Conservation (phyloP, 2,329 filamentous ascomycete species). For the Beauveria asiatica region DNA sequence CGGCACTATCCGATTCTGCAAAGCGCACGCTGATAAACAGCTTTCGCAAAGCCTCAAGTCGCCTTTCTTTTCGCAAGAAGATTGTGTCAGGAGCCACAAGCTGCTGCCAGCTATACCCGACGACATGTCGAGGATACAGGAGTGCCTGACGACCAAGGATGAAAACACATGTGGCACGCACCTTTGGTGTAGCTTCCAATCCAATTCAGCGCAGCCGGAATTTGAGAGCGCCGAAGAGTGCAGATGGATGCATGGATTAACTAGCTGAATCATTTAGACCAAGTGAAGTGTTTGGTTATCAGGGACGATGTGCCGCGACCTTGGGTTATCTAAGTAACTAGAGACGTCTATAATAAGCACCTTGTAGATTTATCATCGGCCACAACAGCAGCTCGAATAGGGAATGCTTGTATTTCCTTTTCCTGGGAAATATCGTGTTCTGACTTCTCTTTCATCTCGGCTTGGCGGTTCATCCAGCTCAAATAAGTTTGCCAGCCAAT, state of each 20-base stretch:
- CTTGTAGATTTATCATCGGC: not conserved
- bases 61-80: not conserved
- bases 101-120: not conserved
- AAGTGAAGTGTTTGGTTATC: not conserved
- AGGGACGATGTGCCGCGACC: not conserved
- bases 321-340: too few species aligned
- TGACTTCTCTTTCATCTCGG: slow-evolving; percentile 39
- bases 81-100: not conserved
- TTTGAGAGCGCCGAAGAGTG: not conserved
- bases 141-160: not conserved
- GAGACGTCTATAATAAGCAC: too few species aligned
- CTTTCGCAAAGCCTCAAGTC: not conserved
- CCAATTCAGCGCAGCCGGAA: not conserved
- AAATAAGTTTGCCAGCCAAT: slow-evolving; percentile 92
- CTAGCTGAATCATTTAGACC: not conserved
- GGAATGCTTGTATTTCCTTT: not conserved
- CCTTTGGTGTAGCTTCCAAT: not conserved
- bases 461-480: slow-evolving; percentile 66
- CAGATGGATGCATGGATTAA: not conserved
- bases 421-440: not conserved
- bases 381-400: not conserved
- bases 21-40: not conserved
- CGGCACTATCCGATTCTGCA: not conserved
- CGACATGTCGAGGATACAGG: not conserved
- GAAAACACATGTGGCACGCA: not conserved